phyloP scores from a whole-genome alignment of 192 early-diverging fungal species.

The Lunasporangiospora selenospora region DNA sequence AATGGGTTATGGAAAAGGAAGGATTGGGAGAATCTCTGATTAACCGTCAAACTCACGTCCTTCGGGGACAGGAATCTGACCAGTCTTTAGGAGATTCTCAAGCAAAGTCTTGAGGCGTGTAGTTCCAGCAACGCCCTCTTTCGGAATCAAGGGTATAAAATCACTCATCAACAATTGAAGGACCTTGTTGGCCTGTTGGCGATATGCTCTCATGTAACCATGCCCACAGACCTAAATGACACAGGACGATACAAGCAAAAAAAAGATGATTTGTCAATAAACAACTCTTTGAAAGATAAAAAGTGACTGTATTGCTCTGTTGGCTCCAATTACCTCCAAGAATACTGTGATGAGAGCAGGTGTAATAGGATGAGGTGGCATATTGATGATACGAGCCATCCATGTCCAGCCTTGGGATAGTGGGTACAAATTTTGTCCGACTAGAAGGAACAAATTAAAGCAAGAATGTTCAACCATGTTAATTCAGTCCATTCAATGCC shows the following conservation, averaged over 20 bases:
- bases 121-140: slow-evolving; percentile 20
- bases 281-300: no score
- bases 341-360: slow-evolving; percentile 66
- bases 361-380: slow-evolving; percentile 70
- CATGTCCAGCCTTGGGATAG: slow-evolving; percentile 75
- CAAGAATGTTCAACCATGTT: not conserved
- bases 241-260: no score
- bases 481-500: not conserved
- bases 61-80: slow-evolving; percentile 19
- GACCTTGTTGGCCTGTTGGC: slow-evolving; percentile 23
- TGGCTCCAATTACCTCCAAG: slow-evolving; percentile 53
- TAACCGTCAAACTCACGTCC: slow-evolving; percentile 13
- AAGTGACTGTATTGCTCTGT: no score
- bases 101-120: slow-evolving; percentile 20
- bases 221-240: slow-evolving; percentile 33
- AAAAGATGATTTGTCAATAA: not conserved
- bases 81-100: slow-evolving; percentile 15
- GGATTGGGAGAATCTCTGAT: no score
- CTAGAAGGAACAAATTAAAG: slow-evolving; percentile 12
- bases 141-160: slow-evolving; percentile 25
- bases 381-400: slow-evolving; percentile 72
- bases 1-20: no score
- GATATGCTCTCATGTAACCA: slow-evolving; percentile 13
- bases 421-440: slow-evolving; percentile 52
- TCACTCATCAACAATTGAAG: slow-evolving; percentile 13